A percentile compares a stretch with the other conserved stretches of the same genome.
Evolutionary conservation across 2,329 filamentous ascomycete genomes (phyloP).

Genomic region (Sarocladiaceae sp.): DNA sequence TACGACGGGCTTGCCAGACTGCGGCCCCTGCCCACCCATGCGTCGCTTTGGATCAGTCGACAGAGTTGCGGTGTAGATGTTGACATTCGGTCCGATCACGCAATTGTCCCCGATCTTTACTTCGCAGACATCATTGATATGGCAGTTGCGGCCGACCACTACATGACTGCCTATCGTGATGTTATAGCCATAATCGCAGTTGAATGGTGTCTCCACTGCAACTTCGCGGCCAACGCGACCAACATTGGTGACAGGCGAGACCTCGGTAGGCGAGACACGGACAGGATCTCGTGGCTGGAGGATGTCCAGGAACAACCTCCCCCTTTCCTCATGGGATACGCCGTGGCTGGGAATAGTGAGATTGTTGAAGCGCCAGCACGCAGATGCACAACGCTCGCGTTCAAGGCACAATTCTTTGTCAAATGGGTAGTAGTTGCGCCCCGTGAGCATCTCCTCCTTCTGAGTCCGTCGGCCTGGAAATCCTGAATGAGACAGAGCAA

Average conservation of each 20-base stretch:
- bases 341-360: slow-evolving; percentile 62
- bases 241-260: slow-evolving; percentile 43
- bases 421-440: slow-evolving; percentile 73
- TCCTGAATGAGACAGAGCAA: slow-evolving; percentile 50
- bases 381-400: slow-evolving; percentile 74
- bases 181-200: slow-evolving; percentile 94
- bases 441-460: slow-evolving; percentile 84
- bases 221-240: slow-evolving; percentile 68
- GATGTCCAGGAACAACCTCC: slow-evolving; percentile 65
- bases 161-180: slow-evolving; percentile 82
- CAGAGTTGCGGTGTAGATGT: slow-evolving; percentile 70
- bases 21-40: slow-evolving; percentile 66
- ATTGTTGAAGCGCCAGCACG: slow-evolving; percentile 82
- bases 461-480: slow-evolving; percentile 53
- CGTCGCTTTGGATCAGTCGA: slow-evolving; percentile 67
- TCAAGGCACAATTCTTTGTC: slow-evolving; percentile 73
- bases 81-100: slow-evolving; percentile 78
- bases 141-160: slow-evolving; percentile 75
- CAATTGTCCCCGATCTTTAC: slow-evolving; percentile 75
- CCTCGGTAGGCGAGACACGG: slow-evolving; percentile 48
- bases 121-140: slow-evolving; percentile 77
- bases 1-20: slow-evolving; percentile 62
- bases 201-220: slow-evolving; percentile 80
- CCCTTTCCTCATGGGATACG: slow-evolving; percentile 61
- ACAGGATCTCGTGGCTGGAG: slow-evolving; percentile 55